These are phyloP conservation scores for Aspergillus phoenicis DNA, from an alignment of 2,329 filamentous ascomycete genomes.

Conservation along the genomic window DNA sequence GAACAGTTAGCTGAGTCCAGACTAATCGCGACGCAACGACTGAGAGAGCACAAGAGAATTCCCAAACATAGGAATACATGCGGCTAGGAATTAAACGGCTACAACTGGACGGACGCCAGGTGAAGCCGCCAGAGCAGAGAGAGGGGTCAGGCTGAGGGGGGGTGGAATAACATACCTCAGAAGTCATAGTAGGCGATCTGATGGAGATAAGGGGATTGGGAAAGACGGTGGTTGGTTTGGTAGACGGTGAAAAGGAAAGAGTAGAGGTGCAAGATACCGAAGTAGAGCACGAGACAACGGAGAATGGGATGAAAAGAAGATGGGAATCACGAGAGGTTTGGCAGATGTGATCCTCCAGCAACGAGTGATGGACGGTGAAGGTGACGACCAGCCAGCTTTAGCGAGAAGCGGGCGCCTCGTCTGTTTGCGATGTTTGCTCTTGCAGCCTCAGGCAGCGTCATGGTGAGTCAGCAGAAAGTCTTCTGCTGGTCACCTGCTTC, in stretches of 20 bases:
- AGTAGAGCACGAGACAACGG: constrained; percentile 13
- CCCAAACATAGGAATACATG: constrained; percentile 11
- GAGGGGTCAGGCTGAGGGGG: constrained; percentile 34
- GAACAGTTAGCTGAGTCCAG: constrained; percentile 12
- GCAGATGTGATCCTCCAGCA: constrained; percentile 29
- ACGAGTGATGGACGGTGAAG: constrained; percentile 31
- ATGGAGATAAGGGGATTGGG: constrained; percentile 51
- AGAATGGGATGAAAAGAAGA: constrained; percentile 17
- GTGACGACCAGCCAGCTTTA: constrained; percentile 29
- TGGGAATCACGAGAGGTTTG: constrained; percentile 21
- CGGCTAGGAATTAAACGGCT: constrained; percentile 7
- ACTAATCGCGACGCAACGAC: neutral
- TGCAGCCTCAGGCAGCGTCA: constrained; percentile 19
- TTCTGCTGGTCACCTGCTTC: constrained; percentile 1
- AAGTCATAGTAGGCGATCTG: constrained; percentile 57
- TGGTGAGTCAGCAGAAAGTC: neutral
- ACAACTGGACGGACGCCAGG: neutral
- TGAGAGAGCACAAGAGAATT: neutral
- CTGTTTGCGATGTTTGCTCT: constrained; percentile 26
- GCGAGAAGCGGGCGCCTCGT: constrained; percentile 24
- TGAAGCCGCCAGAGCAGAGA: constrained; percentile 17
- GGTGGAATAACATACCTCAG: constrained; percentile 58
- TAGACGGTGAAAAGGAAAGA: constrained; percentile 18
- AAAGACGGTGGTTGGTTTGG: constrained; percentile 27
- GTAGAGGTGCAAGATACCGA: constrained; percentile 15